Conservation (phyloP, 805 yeast species). For the Candida koratica region DNA sequence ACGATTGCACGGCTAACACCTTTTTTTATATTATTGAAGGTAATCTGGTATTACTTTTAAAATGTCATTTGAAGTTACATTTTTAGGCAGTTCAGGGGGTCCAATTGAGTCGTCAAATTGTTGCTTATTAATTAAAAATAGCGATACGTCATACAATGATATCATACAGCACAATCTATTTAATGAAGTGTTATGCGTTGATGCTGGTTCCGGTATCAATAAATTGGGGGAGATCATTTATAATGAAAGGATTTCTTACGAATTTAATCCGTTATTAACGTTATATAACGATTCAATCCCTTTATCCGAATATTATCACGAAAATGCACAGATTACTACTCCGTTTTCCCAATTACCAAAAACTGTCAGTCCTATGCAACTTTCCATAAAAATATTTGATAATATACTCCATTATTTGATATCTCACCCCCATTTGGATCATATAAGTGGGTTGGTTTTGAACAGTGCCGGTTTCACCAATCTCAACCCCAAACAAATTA, state of each 20-base stretch:
- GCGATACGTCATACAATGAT: slow-evolving; percentile 36
- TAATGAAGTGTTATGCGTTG: slow-evolving; percentile 54
- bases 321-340: slow-evolving; percentile 3
- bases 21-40: neutral
- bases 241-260: slow-evolving; percentile 17
- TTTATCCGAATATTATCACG: slow-evolving; percentile 18
- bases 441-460: slow-evolving; percentile 61
- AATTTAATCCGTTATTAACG: slow-evolving; percentile 8
- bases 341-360: slow-evolving; percentile 23
- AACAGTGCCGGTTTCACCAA: slow-evolving; percentile 57
- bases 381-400: slow-evolving; percentile 15
- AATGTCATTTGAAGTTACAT: slow-evolving; percentile 51
- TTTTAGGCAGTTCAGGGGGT: slow-evolving; percentile 82
- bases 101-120: slow-evolving; percentile 73
- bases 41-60: slow-evolving; percentile 9
- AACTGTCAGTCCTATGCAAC: slow-evolving; percentile 9
- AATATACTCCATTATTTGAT: slow-evolving; percentile 46
- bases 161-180: slow-evolving; percentile 23
- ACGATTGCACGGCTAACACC: no score
- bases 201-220: slow-evolving; percentile 74
- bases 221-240: slow-evolving; percentile 44
- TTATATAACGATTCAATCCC: slow-evolving; percentile 29
- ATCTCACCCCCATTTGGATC: slow-evolving; percentile 86
- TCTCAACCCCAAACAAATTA: slow-evolving; percentile 39
- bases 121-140: slow-evolving; percentile 61